Evolutionary conservation across 2,329 filamentous ascomycete species (phyloP), one percentile per base, ranked within the genome.

Genomic region (Ophiosphaerella herpotricha): DNA sequence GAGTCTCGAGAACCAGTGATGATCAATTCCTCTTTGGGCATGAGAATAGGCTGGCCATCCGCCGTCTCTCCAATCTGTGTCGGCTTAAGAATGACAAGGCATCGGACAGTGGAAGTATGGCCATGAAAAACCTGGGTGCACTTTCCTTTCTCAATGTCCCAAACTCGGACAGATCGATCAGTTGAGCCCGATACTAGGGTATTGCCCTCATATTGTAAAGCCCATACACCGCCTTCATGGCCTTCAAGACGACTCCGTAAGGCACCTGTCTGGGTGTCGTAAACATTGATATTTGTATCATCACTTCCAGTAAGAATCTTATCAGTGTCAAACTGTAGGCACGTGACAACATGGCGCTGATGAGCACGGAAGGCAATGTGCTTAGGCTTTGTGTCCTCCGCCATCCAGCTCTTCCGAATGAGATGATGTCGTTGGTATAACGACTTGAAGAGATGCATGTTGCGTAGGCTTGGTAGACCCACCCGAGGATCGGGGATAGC

Each of bases 241-340:
- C 94, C 94, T 65, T 92, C 88, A 2, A 99, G 84, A 57, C 88
- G 90, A 66, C 86, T 90, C 40, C 89, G 85, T 32, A 96, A 77
- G 57, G 88, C 88, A 50, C 94, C 94, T 0, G 92, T 97, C 75
- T 94, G 95, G 11, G 94, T 97, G 68, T 97, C 92, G 72, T 97
- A 99, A 29, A 99, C 91, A 64, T 99, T 92, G 65, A 99, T 99
- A 55, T 97, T 87, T 4, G 92, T 96, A 70, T 99, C 94, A 70
- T 99, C 94, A 67, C 93, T 97, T 23, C 94, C 94, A 1, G 94
- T 99, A 60, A 99, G 83, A 60, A 99, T 97, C 75, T 97, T 97
- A 78, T 99, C 92, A 41, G 92, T 90, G 67, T 99, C 94, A 64
- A 99, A 99, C 71, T 99, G 92, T 46, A 99, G 81, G 70, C 94